phyloP scores from a whole-genome alignment of 139 green algal species.

The Closterium sp. region DNA sequence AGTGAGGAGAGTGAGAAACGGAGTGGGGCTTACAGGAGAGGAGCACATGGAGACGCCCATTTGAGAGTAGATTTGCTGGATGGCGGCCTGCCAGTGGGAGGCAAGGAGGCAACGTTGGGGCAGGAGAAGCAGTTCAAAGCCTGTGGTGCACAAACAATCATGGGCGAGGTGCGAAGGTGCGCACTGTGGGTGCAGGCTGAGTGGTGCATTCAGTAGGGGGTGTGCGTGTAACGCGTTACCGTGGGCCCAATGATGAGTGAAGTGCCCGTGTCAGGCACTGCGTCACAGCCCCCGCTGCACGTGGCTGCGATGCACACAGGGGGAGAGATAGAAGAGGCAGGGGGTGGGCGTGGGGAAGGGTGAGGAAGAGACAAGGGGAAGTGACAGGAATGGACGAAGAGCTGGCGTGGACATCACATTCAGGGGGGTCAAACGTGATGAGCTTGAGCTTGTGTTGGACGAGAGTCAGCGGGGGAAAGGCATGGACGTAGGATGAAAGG shows the following conservation, averaged over 20 bases:
- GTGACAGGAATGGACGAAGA: too few relatives aligned
- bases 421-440: too few relatives aligned
- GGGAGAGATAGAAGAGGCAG: neutral
- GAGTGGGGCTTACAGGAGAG: neutral
- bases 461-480: neutral
- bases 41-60: neutral
- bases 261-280: slow-evolving; percentile 88
- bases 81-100: neutral
- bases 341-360: too few relatives aligned
- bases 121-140: too few relatives aligned
- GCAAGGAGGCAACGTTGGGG: too few relatives aligned
- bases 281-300: slow-evolving; percentile 69
- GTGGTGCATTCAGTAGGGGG: too few relatives aligned
- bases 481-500: neutral
- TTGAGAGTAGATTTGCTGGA: neutral
- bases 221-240: too few relatives aligned
- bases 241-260: slow-evolving; percentile 74
- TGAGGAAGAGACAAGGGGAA: neutral
- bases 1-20: neutral
- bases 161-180: too few relatives aligned
- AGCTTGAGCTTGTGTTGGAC: too few relatives aligned
- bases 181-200: too few relatives aligned
- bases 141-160: too few relatives aligned
- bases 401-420: too few relatives aligned
- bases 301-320: neutral